These are phyloP conservation scores for Emergomyces africanus DNA, from an alignment of 2,329 filamentous ascomycete genomes.

Conservation along the genomic window DNA sequence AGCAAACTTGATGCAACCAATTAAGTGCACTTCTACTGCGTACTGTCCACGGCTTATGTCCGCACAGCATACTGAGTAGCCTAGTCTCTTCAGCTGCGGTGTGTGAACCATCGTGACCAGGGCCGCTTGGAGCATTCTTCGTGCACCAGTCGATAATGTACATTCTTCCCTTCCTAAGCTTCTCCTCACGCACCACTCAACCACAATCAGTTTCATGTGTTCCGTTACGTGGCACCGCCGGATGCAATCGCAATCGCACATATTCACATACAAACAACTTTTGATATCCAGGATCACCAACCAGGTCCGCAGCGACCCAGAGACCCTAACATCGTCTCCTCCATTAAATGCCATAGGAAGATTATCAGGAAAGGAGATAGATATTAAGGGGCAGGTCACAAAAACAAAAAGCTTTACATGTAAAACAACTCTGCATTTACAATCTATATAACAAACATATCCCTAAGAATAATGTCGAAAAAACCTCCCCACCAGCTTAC, in stretches of 20 bases:
- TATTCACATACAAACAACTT: neutral
- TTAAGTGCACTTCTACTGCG: too few species aligned
- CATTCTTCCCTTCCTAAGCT: too few species aligned
- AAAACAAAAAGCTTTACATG: too few species aligned
- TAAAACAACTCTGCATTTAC: too few species aligned
- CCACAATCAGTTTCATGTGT: neutral
- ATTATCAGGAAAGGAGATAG: neutral
- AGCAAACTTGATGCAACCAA: neutral
- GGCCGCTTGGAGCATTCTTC: neutral
- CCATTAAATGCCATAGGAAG: neutral
- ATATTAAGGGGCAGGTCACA: neutral
- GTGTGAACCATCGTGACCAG: too few species aligned
- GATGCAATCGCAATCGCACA: neutral
- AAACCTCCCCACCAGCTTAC: conserved; percentile 22
- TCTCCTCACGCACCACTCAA: too few species aligned
- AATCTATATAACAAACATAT: neutral
- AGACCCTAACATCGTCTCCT: neutral
- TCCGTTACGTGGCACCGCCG: neutral
- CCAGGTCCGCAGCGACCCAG: neutral
- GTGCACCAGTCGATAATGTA: neutral
- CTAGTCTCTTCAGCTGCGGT: neutral
- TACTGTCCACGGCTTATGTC: neutral
- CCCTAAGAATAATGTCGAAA: neutral
- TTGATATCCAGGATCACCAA: neutral
- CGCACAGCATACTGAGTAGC: neutral